Evolutionary conservation across 495 filamentous ascomycete genomes (phyloP).

Genomic region (Saxophila tyrrhenica): DNA sequence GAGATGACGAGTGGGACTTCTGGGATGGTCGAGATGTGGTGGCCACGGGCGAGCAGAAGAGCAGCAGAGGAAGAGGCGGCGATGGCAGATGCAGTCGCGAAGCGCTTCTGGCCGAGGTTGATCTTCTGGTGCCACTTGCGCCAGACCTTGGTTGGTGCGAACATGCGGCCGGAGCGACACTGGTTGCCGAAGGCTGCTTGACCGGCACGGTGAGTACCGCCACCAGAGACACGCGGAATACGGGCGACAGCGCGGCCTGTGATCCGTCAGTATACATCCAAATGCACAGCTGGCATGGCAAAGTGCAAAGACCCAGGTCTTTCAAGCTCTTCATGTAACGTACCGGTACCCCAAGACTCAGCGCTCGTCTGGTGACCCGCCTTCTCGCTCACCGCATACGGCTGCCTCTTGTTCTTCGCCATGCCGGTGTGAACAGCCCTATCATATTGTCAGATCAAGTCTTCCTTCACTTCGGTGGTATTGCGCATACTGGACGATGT

Average conservation of each 20-base stretch:
- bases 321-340: conserved; percentile 32
- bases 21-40: conserved; percentile 81
- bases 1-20: conserved; percentile 96
- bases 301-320: too few species aligned
- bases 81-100: conserved; percentile 91
- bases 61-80: conserved; percentile 90
- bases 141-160: conserved; percentile 99
- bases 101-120: conserved; percentile 96
- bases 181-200: conserved; percentile 99
- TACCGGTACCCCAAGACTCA: conserved; percentile 99
- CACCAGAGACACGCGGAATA: conserved; percentile 99
- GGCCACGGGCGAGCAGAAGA: conserved; percentile 90
- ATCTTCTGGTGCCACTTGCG: conserved; percentile 99
- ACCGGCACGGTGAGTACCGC: conserved; percentile 99
- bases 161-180: conserved; percentile 99
- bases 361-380: conserved; percentile 98
- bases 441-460: conserved; percentile 12
- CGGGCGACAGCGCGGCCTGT: conserved; percentile 96
- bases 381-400: conserved; percentile 99
- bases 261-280: conserved; percentile 24
- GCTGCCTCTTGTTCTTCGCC: conserved; percentile 99
- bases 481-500: conserved; percentile 79
- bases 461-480: background rate
- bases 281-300: too few species aligned
- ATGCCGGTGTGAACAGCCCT: conserved; percentile 91